A percentile compares a stretch with the other conserved stretches of the same genome.
These are phyloP conservation scores for Plantago elongata DNA, from an alignment of 257 asterid species.

Conservation along the genomic window DNA sequence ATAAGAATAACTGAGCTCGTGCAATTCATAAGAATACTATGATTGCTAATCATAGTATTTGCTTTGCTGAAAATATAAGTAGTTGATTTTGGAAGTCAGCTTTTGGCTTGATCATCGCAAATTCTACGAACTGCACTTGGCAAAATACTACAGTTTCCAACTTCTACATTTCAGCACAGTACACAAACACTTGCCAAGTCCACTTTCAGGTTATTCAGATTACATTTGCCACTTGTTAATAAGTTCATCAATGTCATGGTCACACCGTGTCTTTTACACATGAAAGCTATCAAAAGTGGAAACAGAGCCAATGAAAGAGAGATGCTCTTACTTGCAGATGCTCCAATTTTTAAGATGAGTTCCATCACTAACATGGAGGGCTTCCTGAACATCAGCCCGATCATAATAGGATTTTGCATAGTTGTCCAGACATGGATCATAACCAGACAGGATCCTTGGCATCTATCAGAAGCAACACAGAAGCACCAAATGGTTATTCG, in stretches of 20 bases:
- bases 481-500: background rate
- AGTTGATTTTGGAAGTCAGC: too few species aligned
- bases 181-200: too few species aligned
- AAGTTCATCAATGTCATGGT: background rate
- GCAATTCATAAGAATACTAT: too few species aligned
- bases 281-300: background rate
- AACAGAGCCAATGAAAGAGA: background rate
- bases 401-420: constrained; percentile 65
- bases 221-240: too few species aligned
- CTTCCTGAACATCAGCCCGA: constrained; percentile 67
- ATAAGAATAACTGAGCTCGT: background rate
- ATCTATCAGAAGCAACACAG: constrained; percentile 28
- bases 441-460: constrained; percentile 79
- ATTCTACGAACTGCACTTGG: too few species aligned
- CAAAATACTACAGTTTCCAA: too few species aligned
- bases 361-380: constrained; percentile 70
- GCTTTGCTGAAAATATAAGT: background rate
- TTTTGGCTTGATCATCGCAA: too few species aligned
- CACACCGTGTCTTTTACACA: background rate
- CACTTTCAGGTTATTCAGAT: too few species aligned
- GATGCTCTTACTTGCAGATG: constrained; percentile 68
- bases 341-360: constrained; percentile 55
- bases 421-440: constrained; percentile 84
- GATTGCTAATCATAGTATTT: too few species aligned
- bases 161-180: too few species aligned